Evolutionary conservation across 768 basidiomycete genomes (phyloP).

Genomic region (Mycena filopes): DNA sequence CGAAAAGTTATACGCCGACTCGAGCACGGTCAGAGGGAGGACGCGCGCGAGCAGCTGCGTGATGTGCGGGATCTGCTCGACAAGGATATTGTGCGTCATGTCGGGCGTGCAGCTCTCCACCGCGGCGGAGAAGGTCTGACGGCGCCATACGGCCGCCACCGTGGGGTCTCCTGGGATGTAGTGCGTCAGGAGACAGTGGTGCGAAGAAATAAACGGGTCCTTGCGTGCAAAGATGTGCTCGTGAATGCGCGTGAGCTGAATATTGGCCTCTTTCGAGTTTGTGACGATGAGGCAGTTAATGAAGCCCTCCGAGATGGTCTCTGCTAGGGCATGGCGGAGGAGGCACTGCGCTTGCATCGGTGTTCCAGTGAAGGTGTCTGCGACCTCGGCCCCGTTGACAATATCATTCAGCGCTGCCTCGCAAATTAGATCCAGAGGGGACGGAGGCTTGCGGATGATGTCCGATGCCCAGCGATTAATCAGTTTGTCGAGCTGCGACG

Average conservation of each 20-base stretch:
- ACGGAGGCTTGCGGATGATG: slow-evolving; percentile 67
- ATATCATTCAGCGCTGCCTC: slow-evolving; percentile 71
- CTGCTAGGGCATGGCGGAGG: slow-evolving; percentile 83
- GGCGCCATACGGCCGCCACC: slow-evolving; percentile 90
- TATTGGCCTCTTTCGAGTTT: slow-evolving; percentile 84
- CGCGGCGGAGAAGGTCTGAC: slow-evolving; percentile 90
- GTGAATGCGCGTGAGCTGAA: slow-evolving; percentile 87
- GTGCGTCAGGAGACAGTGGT: background rate
- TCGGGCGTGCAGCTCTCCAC: slow-evolving; percentile 81
- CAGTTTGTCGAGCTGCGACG: slow-evolving; percentile 82
- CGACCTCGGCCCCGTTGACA: slow-evolving; percentile 58
- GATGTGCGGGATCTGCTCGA: slow-evolving; percentile 78
- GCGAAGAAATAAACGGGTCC: slow-evolving; percentile 41
- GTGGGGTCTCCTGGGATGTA: slow-evolving; percentile 75
- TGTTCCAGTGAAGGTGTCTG: slow-evolving; percentile 54
- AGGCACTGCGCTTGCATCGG: slow-evolving; percentile 84
- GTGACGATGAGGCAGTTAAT: slow-evolving; percentile 90
- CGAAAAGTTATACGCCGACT: slow-evolving; percentile 81
- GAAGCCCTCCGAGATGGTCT: slow-evolving; percentile 80
- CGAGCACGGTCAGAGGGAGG: slow-evolving; percentile 65
- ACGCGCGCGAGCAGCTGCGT: slow-evolving; percentile 57
- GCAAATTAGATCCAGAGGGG: slow-evolving; percentile 62
- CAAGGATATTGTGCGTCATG: slow-evolving; percentile 73
- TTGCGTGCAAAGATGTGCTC: slow-evolving; percentile 87
- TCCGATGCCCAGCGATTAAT: slow-evolving; percentile 93